Conservation (phyloP, 305 asterid genomes). For the Fraxinus platypoda region DNA sequence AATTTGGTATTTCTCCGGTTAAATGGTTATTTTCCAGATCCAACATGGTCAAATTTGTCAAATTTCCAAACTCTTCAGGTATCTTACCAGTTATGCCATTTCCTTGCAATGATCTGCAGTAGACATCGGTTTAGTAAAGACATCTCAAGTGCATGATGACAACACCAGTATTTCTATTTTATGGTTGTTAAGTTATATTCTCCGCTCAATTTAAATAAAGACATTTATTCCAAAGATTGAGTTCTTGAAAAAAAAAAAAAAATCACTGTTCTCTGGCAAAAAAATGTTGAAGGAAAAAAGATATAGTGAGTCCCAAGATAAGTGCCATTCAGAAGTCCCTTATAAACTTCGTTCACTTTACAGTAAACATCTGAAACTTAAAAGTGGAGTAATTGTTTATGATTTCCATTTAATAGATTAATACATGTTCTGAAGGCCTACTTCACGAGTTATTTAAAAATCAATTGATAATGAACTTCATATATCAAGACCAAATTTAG, state of each 20-base stretch:
- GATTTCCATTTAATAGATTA: neutral
- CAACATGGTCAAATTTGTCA: conserved; percentile 81
- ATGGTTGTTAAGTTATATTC: neutral
- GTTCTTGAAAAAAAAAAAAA: neutral
- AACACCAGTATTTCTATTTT: neutral
- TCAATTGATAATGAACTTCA: neutral
- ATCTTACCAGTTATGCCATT: conserved; percentile 73
- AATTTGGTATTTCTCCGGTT: conserved; percentile 78
- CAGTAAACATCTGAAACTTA: neutral
- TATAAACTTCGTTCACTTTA: neutral
- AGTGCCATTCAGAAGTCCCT: neutral
- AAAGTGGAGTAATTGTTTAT: neutral
- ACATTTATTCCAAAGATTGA: neutral
- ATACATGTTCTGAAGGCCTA: neutral
- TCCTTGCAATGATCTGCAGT: conserved; percentile 80
- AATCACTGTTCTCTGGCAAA: neutral
- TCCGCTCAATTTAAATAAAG: neutral
- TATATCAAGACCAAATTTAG: neutral
- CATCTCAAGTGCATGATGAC: neutral
- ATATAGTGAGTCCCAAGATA: neutral
- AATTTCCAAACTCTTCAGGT: conserved; percentile 76
- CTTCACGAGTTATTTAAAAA: neutral
- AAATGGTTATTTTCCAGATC: conserved; percentile 71
- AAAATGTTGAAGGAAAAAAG: neutral
- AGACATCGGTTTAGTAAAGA: neutral